Evolutionary conservation across 2,329 filamentous ascomycete species (phyloP).

Genomic region (Diaporthe humulicola): DNA sequence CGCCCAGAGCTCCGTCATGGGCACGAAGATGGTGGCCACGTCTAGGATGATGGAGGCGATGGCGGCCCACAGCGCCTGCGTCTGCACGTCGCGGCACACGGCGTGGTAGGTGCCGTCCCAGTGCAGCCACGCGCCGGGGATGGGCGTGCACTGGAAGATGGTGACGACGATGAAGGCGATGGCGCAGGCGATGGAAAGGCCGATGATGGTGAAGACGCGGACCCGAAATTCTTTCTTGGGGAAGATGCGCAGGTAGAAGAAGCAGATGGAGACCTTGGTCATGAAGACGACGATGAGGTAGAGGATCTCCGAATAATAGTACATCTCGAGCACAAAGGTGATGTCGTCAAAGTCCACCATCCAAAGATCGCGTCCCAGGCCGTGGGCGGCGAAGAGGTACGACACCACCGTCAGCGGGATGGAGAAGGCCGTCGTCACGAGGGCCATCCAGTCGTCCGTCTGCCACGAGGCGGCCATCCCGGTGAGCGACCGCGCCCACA

Average conservation of each 20-base stretch:
- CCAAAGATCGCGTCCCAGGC: background rate
- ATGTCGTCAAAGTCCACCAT: constrained; percentile 9
- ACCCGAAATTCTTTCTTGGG: background rate
- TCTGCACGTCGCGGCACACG: constrained; percentile 5
- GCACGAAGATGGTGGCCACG: constrained; percentile 54
- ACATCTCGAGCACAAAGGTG: constrained; percentile 29
- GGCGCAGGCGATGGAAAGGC: background rate
- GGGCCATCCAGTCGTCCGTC: constrained; percentile 20
- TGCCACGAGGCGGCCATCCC: constrained; percentile 19
- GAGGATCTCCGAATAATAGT: constrained; percentile 12
- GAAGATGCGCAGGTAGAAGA: constrained; percentile 32
- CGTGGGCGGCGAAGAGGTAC: constrained; percentile 17
- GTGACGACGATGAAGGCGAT: background rate
- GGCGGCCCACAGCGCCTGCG: constrained; percentile 49
- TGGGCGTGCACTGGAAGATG: constrained; percentile 24
- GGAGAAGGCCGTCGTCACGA: constrained; percentile 12
- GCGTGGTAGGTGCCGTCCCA: constrained; percentile 19
- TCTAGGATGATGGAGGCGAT: constrained; percentile 57
- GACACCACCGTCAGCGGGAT: constrained; percentile 28
- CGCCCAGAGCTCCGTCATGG: constrained; percentile 53
- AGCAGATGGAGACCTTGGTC: constrained; percentile 32
- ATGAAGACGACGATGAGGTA: constrained; percentile 15
- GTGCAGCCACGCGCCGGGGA: background rate
- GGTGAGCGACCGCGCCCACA: constrained; percentile 28
- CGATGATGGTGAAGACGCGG: constrained; percentile 3